Conservation (phyloP, 1,139 yeast species). For the Debaryomyces psychrophilus region DNA sequence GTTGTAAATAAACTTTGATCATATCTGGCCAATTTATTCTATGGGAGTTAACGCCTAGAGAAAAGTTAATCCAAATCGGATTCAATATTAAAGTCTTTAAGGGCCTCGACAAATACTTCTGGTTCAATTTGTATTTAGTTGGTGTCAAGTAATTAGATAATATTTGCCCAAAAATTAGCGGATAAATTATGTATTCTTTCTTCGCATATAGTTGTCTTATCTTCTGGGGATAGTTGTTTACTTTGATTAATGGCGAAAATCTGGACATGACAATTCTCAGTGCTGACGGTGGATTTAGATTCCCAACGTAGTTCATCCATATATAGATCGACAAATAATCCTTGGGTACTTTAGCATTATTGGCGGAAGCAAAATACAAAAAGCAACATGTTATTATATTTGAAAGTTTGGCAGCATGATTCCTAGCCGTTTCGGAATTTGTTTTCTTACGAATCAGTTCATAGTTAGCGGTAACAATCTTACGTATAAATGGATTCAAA, state of each 20-base stretch:
- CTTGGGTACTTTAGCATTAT: slow-evolving; percentile 35
- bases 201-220: slow-evolving; percentile 26
- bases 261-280: slow-evolving; percentile 33
- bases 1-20: slow-evolving; percentile 29
- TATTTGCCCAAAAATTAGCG: slow-evolving; percentile 43
- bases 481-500: slow-evolving; percentile 36
- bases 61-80: slow-evolving; percentile 49
- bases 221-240: background rate
- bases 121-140: slow-evolving; percentile 40
- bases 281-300: slow-evolving; percentile 40
- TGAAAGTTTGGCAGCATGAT: slow-evolving; percentile 22
- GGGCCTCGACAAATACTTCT: slow-evolving; percentile 38
- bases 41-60: slow-evolving; percentile 31
- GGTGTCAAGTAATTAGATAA: slow-evolving; percentile 49
- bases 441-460: background rate
- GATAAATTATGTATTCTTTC: slow-evolving; percentile 40
- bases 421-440: background rate
- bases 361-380: slow-evolving; percentile 36
- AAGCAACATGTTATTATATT: slow-evolving; percentile 33
- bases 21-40: slow-evolving; percentile 37
- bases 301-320: slow-evolving; percentile 37
- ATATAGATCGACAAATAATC: slow-evolving; percentile 44
- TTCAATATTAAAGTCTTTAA: slow-evolving; percentile 38
- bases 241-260: slow-evolving; percentile 19
- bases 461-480: slow-evolving; percentile 4